Evolutionary conservation across 1,284 basidiomycete species (phyloP), one percentile per base, ranked within the genome.

Genomic region (Ustilago cynodontis): DNA sequence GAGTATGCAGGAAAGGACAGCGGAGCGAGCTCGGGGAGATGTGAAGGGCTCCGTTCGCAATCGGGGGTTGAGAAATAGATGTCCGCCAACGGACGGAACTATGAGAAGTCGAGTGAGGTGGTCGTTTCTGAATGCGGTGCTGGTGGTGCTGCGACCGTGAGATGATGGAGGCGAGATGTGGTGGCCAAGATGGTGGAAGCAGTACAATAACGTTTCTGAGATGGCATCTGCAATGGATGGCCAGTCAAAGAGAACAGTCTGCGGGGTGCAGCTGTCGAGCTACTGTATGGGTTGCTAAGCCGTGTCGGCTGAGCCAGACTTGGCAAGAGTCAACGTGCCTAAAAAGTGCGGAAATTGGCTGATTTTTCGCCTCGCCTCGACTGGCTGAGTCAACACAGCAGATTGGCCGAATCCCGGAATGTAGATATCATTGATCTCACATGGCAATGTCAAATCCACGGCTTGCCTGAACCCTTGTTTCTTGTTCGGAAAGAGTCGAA

Each of bases 311-410:
- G 6, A 49, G 45, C 45, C 45, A 43, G n/a, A 43, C 41, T 43
- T 43, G 41, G 20, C 41, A 43, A 43, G 41, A 10, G 14, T 26
- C 45, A 26, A 37, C 35, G 35, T 37, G 45, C 26, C 43, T 49
- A n/a, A 11, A 33, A 33, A 26, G 47, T 18, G 14, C 47, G 13
- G 22, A 49, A 49, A 26, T 49, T 49, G 47, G 24, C 47, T 49
- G 47, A 49, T 49, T 26, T 49, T 14, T 49, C 47, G 47, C 47
- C 26, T 49, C 24, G 47, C 22, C 24, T 29, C 47, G 22, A 16
- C 24, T 22, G 50, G 50, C 50, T 52, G 50, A 52, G 50, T 52
- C 50, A 52, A 52, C 29, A 52, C 29, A 31, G 22, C 50, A 26
- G 22, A 3, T 14, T 49, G n/a, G n/a, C 24, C 28, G 49, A 18